A percentile compares a stretch with the other conserved stretches of the same genome.
phyloP scores from a whole-genome alignment of 2,329 filamentous ascomycete genomes.

The Triangularia verruculosa region DNA sequence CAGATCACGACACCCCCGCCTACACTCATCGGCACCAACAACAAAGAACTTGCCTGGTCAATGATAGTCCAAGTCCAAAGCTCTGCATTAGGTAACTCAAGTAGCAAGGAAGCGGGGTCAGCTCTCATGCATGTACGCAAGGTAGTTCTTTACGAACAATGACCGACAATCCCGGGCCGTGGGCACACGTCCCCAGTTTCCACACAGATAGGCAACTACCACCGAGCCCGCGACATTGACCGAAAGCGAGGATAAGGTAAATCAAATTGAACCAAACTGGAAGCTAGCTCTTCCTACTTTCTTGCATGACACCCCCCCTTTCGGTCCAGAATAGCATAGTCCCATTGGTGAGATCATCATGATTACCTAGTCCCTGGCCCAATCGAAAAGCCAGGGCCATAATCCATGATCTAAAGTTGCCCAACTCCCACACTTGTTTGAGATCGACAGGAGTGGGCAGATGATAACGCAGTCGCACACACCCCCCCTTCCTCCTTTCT shows the following conservation, averaged over 20 bases:
- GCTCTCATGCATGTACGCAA: background rate
- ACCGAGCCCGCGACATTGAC: background rate
- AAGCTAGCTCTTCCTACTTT: background rate
- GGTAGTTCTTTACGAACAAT: background rate
- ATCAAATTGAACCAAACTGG: background rate
- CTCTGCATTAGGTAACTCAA: background rate
- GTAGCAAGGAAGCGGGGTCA: background rate
- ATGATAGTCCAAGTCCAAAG: background rate
- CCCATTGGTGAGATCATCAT: conserved; percentile 26
- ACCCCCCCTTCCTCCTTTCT: conserved; percentile 3
- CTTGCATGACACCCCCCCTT: background rate
- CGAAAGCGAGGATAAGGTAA: background rate
- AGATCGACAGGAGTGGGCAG: conserved; percentile 2
- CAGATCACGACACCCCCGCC: background rate
- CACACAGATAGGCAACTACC: background rate
- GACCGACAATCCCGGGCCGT: background rate
- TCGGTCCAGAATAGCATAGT: background rate
- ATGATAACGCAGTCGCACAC: background rate
- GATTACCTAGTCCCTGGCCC: conserved; percentile 4
- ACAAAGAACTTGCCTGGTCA: background rate
- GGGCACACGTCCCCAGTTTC: background rate
- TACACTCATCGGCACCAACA: background rate
- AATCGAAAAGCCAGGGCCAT: background rate
- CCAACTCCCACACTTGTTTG: background rate
- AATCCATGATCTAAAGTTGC: background rate